phyloP scores from a whole-genome alignment of 352 stramenopile genomes.

The Globisporangium alternatum region DNA sequence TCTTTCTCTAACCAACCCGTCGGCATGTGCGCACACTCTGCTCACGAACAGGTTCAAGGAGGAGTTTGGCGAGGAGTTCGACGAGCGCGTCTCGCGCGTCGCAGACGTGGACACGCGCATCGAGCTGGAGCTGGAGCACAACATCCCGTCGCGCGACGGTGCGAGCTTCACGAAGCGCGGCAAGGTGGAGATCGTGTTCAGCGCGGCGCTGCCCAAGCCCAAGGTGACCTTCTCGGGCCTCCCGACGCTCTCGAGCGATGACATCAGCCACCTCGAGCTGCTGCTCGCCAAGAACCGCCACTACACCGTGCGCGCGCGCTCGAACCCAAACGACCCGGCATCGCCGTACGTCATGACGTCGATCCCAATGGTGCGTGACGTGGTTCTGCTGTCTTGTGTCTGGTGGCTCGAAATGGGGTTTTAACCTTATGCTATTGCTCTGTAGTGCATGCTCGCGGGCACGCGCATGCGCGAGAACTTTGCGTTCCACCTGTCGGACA shows the following conservation, averaged over 20 bases:
- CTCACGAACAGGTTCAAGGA: conserved; percentile 49
- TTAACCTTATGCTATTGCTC: not conserved
- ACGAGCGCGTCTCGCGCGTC: conserved; percentile 31
- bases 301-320: conserved; percentile 71
- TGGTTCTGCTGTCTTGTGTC: not conserved
- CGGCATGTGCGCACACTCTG: not conserved
- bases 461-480: conserved; percentile 78
- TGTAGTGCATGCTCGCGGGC: conserved; percentile 66
- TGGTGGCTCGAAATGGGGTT: not conserved
- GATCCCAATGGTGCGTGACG: conserved; percentile 50
- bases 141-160: conserved; percentile 29
- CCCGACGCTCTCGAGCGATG: conserved; percentile 36
- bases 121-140: conserved; percentile 69
- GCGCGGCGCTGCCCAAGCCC: conserved; percentile 47
- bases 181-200: conserved; percentile 60
- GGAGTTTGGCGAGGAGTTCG: conserved; percentile 68
- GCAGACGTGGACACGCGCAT: conserved; percentile 42
- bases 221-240: conserved; percentile 57
- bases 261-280: conserved; percentile 44
- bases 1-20: conserved; percentile 8
- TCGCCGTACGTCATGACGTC: conserved; percentile 74
- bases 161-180: conserved; percentile 44
- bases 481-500: conserved; percentile 77
- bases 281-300: conserved; percentile 46
- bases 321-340: conserved; percentile 48